Base-by-base conservation (phyloP, 2,329 filamentous ascomycete genomes). In the Colletotrichum coccodes region DNA sequence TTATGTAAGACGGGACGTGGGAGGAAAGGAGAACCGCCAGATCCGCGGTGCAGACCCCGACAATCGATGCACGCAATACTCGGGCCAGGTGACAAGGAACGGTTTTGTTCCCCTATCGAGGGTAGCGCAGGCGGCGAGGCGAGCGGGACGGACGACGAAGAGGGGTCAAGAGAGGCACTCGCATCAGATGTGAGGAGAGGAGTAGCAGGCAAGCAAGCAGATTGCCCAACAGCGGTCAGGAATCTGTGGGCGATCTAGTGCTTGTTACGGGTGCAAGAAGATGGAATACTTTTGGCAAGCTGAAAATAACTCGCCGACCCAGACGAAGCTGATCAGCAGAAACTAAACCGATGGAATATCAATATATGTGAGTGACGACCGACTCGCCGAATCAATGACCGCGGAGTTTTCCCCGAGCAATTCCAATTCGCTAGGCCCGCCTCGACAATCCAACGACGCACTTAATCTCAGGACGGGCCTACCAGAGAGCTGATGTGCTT, bases 41-140 rank as follows among this genome's bases (percentile, higher is more conserved):
- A 18, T n/a, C 18, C 12, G 36, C 6, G 36, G 36, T 38, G 34
- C 34, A 38, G 34, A 28, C 18, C 30, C 16, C 38, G 5, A 34
- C 54, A 46, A 49, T 46, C 16, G 53, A 68, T 59, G 64, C 60
- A 38, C 46, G 47, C 50, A 68, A 64, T 59, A 44, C 56, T 53
- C 64, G 46, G 21, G 36, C 6, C 26, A n/a, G n/a, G n/a, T 18
- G 60, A 59, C 64, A 54, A 28, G 64, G 53, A 44, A 53, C 64
- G 64, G 60, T 21, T 28, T 21, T 50, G 30, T 44, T 64, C 47
- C 23, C 64, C 60, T 63, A 63, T 54, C 53, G 64, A 38, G 53
- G 64, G 46, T 64, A 64, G 60, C 38, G 60, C 32, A 42, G 38
- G 30, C 21, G 12, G 21, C 50, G 44, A 67, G 63, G 58, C 49